Base-by-base conservation (phyloP, 108 stramenopile species). In the Cyclotella kingstonii region DNA sequence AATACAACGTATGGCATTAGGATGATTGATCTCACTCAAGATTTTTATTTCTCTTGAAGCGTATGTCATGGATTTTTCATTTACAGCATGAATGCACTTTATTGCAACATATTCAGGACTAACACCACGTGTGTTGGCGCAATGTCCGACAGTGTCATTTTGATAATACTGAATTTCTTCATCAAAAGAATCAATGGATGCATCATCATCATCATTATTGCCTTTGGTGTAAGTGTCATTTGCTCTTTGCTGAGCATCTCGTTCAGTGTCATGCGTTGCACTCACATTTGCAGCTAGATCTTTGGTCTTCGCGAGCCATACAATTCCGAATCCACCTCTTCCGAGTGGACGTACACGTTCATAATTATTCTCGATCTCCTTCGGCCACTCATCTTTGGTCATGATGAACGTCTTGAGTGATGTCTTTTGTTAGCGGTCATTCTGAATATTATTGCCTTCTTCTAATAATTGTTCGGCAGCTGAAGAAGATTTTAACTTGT, bases 11-110 rank as follows among this genome's bases (percentile, higher is more conserved):
- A 88, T 80, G 15, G 84, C 76, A 54, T 85, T 84, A 10, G 90
- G 86, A 68, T 91, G 90, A 35, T 69, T 39, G 8, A 91, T 39
- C 63, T 91, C 90, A 15, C 71, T 50, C 18, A 91, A 56, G 38
- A 91, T 88, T 29, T 77, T 51, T 36, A 91, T 86, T 54, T 91
- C 90, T 30, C 90, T 79, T 63, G 81, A 63, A 1, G 90, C 90
- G 61, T 88, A 91, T 21, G 81, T 66, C 22, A 76, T 74, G 9
- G 80, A 68, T 54, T 81, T 78, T n/a, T 81, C 81, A 48, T 82
- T 80, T 17, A 76, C 73, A 41, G 87, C 81, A 35, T 81, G 66
- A 57, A 91, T 91, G 34, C 84, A 82, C 47, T 91, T 91, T 42
- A 91, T 77, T 12, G 90, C 90, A 17, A 86, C 86, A 48, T 73